Evolutionary conservation across 441 rosid genomes (phyloP), one percentile per base, ranked within the genome.

Genomic region (Cnidoscolus chayamansa): DNA sequence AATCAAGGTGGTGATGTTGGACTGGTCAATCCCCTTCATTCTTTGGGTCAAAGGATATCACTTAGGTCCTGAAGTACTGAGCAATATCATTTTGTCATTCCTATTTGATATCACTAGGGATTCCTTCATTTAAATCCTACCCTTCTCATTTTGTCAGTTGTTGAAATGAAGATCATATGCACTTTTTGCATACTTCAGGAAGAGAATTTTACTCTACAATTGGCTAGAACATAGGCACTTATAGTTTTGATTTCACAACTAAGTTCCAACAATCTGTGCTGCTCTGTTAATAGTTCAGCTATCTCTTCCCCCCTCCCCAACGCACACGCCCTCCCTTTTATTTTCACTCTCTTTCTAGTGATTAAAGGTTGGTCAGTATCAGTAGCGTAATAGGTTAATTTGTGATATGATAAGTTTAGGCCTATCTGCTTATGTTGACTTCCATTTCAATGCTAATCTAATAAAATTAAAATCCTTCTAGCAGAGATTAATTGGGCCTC

Each of bases 401-500:
- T 19, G 12, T 19, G 31, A 59, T 49, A 59, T 9, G 43, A 66
- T 58, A 58, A 49, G 19, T 3, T 13, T 19, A n/a, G n/a, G 49
- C 47, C 20, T 58, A 30, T 58, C 55, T 48, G 35, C 35, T 17
- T 51, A 17, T 40, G n/a, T 62, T 10, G 49, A 7, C 47, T 67
- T 35, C 35, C 1, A 20, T 50, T 69, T 25, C 73, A 59, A 60
- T 63, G 73, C 2, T 47, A 53, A 53, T 19, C 67, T 76, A 59
- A 68, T 64, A 61, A 53, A 40, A 32, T 20, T 31, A 68, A 6
- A 69, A 63, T 19, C 8, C 30, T 47, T 79, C 12, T 25, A 70
- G 77, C 88, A 94, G 98, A 86, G 97, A 83, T 71, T 91, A 73
- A 80, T 91, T 74, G 91, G 93, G 67, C 88, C 83, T n/a, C 91